Conservation (phyloP, 441 rosid genomes). For the Mallotus japonicus region DNA sequence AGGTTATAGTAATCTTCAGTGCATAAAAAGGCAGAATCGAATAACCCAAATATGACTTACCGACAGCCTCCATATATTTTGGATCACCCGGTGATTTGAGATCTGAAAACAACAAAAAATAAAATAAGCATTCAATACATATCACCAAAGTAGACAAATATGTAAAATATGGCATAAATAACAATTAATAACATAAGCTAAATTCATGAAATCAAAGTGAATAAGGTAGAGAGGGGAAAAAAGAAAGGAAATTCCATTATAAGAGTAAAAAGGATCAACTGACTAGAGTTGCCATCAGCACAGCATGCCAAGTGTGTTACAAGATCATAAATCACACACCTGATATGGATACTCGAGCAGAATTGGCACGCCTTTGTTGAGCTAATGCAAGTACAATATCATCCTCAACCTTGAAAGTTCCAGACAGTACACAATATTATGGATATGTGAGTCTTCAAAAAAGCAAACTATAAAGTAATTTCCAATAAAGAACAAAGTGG, state of each 20-base stretch:
- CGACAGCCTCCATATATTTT: slow-evolving; percentile 78
- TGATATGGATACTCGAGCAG: slow-evolving; percentile 58
- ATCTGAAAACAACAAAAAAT: slow-evolving; percentile 47
- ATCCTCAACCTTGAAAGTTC: slow-evolving; percentile 70
- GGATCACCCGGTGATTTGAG: slow-evolving; percentile 83
- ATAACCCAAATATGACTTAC: slow-evolving; percentile 44
- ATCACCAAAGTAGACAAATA: not conserved
- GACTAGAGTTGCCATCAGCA: slow-evolving; percentile 2
- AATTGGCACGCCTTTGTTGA: slow-evolving; percentile 76
- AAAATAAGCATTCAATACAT: slow-evolving; percentile 8
- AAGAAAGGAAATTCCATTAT: not conserved
- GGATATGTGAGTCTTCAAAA: not conserved
- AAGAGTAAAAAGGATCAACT: not conserved
- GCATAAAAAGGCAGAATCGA: not conserved
- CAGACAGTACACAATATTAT: slow-evolving; percentile 12
- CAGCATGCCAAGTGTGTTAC: slow-evolving; percentile 13
- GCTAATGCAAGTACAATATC: slow-evolving; percentile 74
- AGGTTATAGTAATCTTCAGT: not conserved
- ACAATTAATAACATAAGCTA: not conserved
- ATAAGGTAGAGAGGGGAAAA: not conserved
- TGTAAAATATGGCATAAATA: not conserved
- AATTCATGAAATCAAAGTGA: not conserved
- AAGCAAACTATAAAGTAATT: not conserved
- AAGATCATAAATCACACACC: slow-evolving; percentile 43
- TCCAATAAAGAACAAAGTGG: slow-evolving; percentile 7